These are phyloP conservation scores for Mycena alexandri DNA, from an alignment of 768 basidiomycete species.

Conservation along the genomic window DNA sequence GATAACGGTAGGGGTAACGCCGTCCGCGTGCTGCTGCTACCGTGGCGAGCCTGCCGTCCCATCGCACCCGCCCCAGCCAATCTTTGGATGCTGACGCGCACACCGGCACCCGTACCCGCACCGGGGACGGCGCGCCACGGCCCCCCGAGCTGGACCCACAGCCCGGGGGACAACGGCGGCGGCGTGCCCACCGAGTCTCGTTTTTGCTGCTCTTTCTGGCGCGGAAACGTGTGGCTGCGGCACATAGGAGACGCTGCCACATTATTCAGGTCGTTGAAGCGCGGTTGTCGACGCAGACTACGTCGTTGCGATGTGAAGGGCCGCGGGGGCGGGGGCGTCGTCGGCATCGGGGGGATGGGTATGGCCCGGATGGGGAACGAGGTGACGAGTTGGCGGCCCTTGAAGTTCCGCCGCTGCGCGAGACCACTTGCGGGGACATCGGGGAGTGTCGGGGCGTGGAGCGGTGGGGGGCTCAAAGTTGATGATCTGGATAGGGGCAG, in stretches of 20 bases:
- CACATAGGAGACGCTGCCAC: constrained; percentile 13
- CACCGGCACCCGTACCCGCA: no score
- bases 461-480: not conserved
- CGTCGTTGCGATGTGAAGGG: not conserved
- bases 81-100: no score
- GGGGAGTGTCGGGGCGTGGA: not conserved
- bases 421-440: constrained; percentile 21
- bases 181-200: not conserved
- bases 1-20: no score
- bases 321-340: constrained; percentile 21
- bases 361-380: constrained; percentile 1
- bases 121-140: not conserved
- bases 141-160: not conserved
- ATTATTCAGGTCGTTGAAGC: constrained; percentile 9
- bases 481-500: not conserved
- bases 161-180: not conserved
- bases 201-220: constrained; percentile 1
- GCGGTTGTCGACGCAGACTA: constrained; percentile 15
- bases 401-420: constrained; percentile 18
- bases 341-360: constrained; percentile 33
- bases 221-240: constrained; percentile 24
- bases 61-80: no score
- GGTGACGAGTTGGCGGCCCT: constrained; percentile 3
- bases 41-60: no score
- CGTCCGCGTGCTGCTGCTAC: no score